Evolutionary conservation across 352 stramenopile species (phyloP).

Genomic region (Phytopythium montanum): DNA sequence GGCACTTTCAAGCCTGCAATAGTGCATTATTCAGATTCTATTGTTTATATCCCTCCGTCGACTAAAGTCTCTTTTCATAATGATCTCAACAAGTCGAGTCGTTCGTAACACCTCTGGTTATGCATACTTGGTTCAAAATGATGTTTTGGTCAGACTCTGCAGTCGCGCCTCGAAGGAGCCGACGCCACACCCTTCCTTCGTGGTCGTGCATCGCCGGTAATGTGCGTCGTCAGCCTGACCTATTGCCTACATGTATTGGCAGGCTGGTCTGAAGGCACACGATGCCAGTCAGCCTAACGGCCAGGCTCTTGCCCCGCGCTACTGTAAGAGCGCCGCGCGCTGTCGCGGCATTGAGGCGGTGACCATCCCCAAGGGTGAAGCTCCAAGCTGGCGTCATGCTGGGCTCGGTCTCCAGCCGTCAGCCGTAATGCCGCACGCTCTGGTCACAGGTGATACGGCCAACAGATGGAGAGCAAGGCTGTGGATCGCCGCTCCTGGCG

Average conservation of each 20-base stretch:
- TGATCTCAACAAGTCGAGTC: not conserved
- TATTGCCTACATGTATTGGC: too few species aligned
- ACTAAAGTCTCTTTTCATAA: not conserved
- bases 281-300: too few species aligned
- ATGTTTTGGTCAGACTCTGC: too few species aligned
- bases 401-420: not conserved
- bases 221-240: not conserved
- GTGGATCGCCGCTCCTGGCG: not conserved
- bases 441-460: too few species aligned
- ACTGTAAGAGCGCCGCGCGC: not conserved
- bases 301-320: not conserved
- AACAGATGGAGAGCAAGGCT: not conserved
- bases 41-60: not conserved
- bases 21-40: not conserved
- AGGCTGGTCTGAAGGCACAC: too few species aligned
- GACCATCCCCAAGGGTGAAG: not conserved
- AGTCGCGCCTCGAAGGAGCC: too few species aligned
- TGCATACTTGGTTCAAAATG: not conserved
- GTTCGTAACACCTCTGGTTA: not conserved
- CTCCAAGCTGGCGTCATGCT: not conserved
- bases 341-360: not conserved
- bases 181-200: too few species aligned
- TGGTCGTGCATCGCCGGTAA: not conserved
- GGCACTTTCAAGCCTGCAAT: not conserved
- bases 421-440: too few species aligned